A percentile compares a stretch with the other conserved stretches of the same genome.
Conservation (phyloP, 2,329 filamentous ascomycete species). For the Aspergillus terreus region DNA sequence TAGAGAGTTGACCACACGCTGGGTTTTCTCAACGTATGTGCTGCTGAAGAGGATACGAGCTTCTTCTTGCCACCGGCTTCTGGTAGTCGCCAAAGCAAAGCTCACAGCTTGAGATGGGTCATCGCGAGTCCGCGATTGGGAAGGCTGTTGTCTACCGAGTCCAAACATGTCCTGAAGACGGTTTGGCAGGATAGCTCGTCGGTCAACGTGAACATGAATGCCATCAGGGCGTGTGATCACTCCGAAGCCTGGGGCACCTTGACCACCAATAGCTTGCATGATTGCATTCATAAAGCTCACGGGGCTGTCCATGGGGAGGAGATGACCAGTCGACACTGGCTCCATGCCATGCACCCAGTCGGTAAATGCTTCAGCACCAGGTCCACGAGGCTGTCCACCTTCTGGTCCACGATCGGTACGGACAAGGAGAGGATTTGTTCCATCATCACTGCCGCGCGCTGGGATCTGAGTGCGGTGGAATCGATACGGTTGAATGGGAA, state of each 20-base stretch:
- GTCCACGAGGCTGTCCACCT: constrained; percentile 32
- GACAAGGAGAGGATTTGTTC: constrained; percentile 80
- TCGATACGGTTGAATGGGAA: constrained; percentile 42
- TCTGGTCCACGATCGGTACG: constrained; percentile 46
- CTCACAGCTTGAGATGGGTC: constrained; percentile 65
- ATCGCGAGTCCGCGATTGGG: constrained; percentile 39
- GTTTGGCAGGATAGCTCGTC: constrained; percentile 47
- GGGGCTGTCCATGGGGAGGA: constrained; percentile 48
- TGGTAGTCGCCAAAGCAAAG: constrained; percentile 70
- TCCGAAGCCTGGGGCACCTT: constrained; percentile 41
- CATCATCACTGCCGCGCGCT: constrained; percentile 67
- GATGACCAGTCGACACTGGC: constrained; percentile 39
- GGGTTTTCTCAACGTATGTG: constrained; percentile 64
- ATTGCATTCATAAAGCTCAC: constrained; percentile 57
- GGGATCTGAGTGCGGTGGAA: constrained; percentile 44
- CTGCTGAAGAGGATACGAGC: constrained; percentile 78
- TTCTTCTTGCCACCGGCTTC: constrained; percentile 82
- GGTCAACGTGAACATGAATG: constrained; percentile 54
- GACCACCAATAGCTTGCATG: constrained; percentile 51
- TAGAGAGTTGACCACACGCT: constrained; percentile 65
- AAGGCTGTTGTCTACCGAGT: constrained; percentile 27
- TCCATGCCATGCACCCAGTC: constrained; percentile 54
- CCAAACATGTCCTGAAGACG: constrained; percentile 51
- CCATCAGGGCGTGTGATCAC: constrained; percentile 46
- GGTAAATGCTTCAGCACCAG: constrained; percentile 41